Base-by-base conservation (phyloP, 768 basidiomycete genomes). In the Boletus speciosus region DNA sequence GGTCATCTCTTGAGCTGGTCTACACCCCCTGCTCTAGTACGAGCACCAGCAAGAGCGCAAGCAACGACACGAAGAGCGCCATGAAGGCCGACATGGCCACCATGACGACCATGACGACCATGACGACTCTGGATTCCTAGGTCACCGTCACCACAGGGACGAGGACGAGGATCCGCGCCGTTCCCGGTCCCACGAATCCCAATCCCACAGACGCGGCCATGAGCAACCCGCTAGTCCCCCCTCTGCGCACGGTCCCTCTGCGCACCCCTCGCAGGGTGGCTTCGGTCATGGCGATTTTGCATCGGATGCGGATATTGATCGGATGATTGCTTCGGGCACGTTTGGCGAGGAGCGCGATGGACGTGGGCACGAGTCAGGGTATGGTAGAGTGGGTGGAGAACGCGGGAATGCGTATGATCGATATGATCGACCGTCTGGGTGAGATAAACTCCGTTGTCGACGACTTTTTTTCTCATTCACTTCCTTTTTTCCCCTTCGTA, bases 251-350 rank as follows among this genome's bases (percentile, higher is more conserved):
- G 46, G 45, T 0, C 1, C 32, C 1, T 12, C 25, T 11, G 61
- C 1, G 25, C n/a, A 43, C 9, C 21, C 14, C 4, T 49, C 56
- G 31, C 59, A 16, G 14, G 60, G 62, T 5, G 67, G 59, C 6
- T 47, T 66, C 16, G 58, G 54, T 42, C 62, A 57, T 1, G 52
- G 42, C n/a, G 67, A 68, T 61, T 71, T 71, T 43, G 67, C 63
- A 47, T 57, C 67, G 43, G 67, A 68, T 57, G 64, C 42, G 5
- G 67, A 69, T 1, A 60, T 68, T 34, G 19, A 55, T 7, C 56
- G 57, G 47, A 59, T 69, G 60, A 47, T 71, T 42, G 1, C 40
- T 3, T 5, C 50, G 1, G 67, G 69, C 2, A 47, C 45, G 43
- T 59, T 68, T 14, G 7, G 25, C 6, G 38, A 8, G 10, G 48